A percentile compares a stretch with the other conserved stretches of the same genome.
phyloP scores from a whole-genome alignment of 2,329 filamentous ascomycete genomes.

The Sporothrix brunneoviolacea region DNA sequence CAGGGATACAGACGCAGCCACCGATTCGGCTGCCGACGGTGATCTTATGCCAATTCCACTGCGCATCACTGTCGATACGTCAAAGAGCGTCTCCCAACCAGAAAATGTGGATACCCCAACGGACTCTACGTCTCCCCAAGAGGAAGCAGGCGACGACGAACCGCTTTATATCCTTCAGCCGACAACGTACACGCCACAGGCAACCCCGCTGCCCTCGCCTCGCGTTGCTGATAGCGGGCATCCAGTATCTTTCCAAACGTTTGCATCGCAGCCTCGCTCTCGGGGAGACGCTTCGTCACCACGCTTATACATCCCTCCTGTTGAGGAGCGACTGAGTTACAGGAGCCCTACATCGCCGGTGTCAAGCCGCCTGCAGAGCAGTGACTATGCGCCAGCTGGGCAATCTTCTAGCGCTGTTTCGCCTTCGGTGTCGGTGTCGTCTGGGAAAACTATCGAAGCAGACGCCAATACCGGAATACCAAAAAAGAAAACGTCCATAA shows the following conservation, averaged over 20 bases:
- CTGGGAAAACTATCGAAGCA: neutral
- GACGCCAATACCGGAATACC: constrained; percentile 4
- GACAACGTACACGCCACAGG: constrained; percentile 49
- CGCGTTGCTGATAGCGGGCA: constrained; percentile 26
- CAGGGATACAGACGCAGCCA: neutral
- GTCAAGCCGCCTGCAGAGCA: neutral
- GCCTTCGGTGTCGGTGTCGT: constrained; percentile 7
- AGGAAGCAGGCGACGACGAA: constrained; percentile 18
- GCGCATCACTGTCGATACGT: neutral
- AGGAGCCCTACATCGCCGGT: neutral
- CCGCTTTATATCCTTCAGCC: constrained; percentile 50
- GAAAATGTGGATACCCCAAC: neutral
- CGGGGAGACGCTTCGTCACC: constrained; percentile 3
- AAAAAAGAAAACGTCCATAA: constrained; percentile 37
- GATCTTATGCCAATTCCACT: constrained; percentile 2
- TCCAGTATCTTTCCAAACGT: neutral
- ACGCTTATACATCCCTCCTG: constrained; percentile 4
- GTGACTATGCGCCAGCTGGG: neutral
- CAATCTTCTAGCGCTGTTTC: constrained; percentile 1
- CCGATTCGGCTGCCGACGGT: neutral
- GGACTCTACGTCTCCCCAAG: neutral
- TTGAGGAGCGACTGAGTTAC: constrained; percentile 7
- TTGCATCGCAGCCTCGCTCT: neutral
- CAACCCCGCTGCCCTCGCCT: constrained; percentile 43
- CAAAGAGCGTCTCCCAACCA: neutral